A percentile compares a stretch with the other conserved stretches of the same genome.
phyloP scores from a whole-genome alignment of 225 moss, liverwort and hornwort genomes.

The Polytrichum formosum region DNA sequence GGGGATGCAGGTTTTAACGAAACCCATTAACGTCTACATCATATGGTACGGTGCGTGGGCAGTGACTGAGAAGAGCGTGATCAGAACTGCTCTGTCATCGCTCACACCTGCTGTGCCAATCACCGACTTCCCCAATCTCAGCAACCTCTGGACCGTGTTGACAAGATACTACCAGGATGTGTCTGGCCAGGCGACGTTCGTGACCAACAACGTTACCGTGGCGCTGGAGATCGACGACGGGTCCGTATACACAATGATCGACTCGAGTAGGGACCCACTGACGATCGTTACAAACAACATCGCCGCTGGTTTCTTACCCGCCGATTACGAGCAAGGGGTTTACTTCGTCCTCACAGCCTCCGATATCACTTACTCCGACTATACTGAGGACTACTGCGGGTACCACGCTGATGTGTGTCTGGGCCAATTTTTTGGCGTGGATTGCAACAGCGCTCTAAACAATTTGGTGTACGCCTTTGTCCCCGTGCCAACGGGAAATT shows the following conservation, averaged over 20 bases:
- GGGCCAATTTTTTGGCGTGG: background rate
- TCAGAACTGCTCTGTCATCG: constrained; percentile 1
- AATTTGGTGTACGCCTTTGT: constrained; percentile 2
- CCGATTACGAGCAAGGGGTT: background rate
- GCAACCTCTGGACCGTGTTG: constrained; percentile 1
- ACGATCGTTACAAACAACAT: background rate
- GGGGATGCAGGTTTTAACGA: constrained; percentile 2
- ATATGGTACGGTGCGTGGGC: constrained; percentile 1
- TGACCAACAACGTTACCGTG: background rate
- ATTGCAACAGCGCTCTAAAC: background rate
- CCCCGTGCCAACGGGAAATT: background rate
- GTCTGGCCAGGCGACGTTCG: constrained; percentile 3
- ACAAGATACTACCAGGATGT: background rate
- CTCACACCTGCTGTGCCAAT: background rate
- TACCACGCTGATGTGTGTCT: background rate
- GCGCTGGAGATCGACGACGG: constrained; percentile 1
- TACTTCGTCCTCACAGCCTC: background rate
- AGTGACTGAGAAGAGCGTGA: background rate
- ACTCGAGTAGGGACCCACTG: background rate
- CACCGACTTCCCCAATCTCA: background rate
- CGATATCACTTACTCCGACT: constrained; percentile 1
- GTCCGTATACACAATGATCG: background rate
- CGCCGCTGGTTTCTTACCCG: background rate
- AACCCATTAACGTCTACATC: constrained; percentile 1
- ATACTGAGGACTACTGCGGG: background rate